phyloP scores from a whole-genome alignment of 2,329 filamentous ascomycete species.

The Pestalotiopsis sp. region DNA sequence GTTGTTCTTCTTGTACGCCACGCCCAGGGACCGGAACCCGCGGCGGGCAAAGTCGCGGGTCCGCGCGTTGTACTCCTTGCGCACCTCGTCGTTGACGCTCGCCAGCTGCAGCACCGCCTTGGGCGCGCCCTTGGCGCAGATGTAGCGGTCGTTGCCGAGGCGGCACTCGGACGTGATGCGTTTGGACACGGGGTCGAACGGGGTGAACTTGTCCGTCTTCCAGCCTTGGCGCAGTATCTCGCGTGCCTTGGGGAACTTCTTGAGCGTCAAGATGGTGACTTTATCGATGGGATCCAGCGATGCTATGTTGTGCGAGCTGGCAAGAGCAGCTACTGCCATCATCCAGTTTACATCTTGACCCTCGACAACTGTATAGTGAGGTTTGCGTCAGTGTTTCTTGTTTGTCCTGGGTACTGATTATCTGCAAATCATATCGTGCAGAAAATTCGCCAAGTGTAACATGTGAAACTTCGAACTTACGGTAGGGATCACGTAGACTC shows the following conservation, averaged over 20 bases:
- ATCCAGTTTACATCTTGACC: slow-evolving; percentile 82
- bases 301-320: slow-evolving; percentile 79
- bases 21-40: slow-evolving; percentile 80
- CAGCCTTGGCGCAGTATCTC: slow-evolving; percentile 76
- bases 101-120: slow-evolving; percentile 74
- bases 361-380: slow-evolving; percentile 59
- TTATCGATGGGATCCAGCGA: slow-evolving; percentile 80
- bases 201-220: slow-evolving; percentile 77
- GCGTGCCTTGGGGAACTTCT: slow-evolving; percentile 76
- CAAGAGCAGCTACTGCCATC: slow-evolving; percentile 79
- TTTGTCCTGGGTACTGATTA: not conserved
- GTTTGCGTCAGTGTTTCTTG: not conserved
- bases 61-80: slow-evolving; percentile 71
- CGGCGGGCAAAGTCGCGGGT: slow-evolving; percentile 75
- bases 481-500: slow-evolving; percentile 74
- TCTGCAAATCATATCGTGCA: too few relatives aligned
- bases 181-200: slow-evolving; percentile 80
- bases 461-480: not conserved
- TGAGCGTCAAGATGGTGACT: slow-evolving; percentile 75
- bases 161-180: slow-evolving; percentile 73
- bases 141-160: slow-evolving; percentile 70
- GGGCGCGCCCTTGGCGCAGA: slow-evolving; percentile 77
- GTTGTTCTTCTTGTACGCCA: slow-evolving; percentile 77
- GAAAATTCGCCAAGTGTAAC: not conserved
- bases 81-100: slow-evolving; percentile 66